These are phyloP conservation scores for Viola odorata DNA, from an alignment of 345 rosid species.

Conservation along the genomic window DNA sequence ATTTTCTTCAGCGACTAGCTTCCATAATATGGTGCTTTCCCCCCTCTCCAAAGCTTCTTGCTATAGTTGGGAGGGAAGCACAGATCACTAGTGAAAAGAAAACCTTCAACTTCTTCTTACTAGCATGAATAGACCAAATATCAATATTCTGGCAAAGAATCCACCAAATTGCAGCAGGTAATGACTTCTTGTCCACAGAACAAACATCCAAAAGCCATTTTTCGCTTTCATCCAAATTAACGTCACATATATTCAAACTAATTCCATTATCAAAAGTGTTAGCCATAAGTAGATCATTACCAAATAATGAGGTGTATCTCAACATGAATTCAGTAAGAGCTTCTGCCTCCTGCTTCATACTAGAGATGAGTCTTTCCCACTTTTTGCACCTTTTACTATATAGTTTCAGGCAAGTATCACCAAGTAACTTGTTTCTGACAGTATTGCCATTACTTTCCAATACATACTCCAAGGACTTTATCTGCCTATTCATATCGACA, in stretches of 20 bases:
- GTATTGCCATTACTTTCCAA: constrained; percentile 37
- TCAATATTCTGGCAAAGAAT: constrained; percentile 66
- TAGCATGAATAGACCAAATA: constrained; percentile 69
- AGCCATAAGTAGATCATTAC: constrained; percentile 24
- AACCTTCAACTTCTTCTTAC: constrained; percentile 50
- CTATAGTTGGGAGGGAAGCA: constrained; percentile 37
- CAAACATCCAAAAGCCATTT: constrained; percentile 50
- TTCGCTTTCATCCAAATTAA: constrained; percentile 27
- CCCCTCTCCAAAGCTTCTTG: constrained; percentile 24
- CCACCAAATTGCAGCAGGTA: constrained; percentile 72
- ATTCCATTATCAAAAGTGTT: constrained; percentile 16
- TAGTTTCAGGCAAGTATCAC: constrained; percentile 23
- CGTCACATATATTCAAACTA: constrained; percentile 15
- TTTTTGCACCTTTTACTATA: constrained; percentile 31
- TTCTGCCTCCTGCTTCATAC: constrained; percentile 59
- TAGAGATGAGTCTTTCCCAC: constrained; percentile 38
- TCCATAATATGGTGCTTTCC: constrained; percentile 24
- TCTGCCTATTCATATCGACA: constrained; percentile 73
- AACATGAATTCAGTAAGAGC: constrained; percentile 60
- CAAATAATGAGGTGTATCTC: constrained; percentile 35
- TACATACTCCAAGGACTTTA: constrained; percentile 57
- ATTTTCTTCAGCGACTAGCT: constrained; percentile 31
- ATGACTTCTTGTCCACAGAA: constrained; percentile 45
- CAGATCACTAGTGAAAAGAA: constrained; percentile 52
- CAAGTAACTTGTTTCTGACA: constrained; percentile 37